These are phyloP conservation scores for Mortierella hygrophila DNA, from an alignment of 192 early-diverging fungal species.

Conservation along the genomic window DNA sequence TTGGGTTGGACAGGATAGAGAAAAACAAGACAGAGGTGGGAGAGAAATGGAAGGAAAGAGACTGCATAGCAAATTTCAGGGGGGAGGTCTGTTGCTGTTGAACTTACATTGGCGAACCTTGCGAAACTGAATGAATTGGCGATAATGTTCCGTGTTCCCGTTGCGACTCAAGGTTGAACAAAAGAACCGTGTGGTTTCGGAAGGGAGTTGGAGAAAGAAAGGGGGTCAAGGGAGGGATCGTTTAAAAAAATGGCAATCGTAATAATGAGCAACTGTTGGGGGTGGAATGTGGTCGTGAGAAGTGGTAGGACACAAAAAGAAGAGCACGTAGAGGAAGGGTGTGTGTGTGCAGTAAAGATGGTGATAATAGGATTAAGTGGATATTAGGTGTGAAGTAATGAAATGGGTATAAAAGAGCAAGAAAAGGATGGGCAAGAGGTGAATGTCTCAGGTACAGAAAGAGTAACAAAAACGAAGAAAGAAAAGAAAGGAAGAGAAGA, in stretches of 20 bases:
- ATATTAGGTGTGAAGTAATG: background rate
- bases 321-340: background rate
- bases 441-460: background rate
- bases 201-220: too few species aligned
- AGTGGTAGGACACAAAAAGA: background rate
- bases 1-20: background rate
- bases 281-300: background rate
- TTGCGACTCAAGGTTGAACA: too few species aligned
- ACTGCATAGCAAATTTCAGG: background rate
- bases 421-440: too few species aligned
- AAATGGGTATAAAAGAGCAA: background rate
- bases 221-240: too few species aligned
- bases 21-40: background rate
- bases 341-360: background rate
- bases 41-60: background rate
- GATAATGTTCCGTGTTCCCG: background rate
- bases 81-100: background rate
- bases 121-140: background rate
- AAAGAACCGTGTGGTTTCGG: too few species aligned
- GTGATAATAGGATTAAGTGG: background rate
- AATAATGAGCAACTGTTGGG: background rate
- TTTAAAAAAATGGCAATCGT: too few species aligned
- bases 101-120: background rate
- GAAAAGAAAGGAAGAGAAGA: background rate
- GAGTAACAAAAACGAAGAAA: background rate